These are phyloP conservation scores for Diplodia intermedia DNA, from an alignment of 2,329 filamentous ascomycete species.

Conservation along the genomic window DNA sequence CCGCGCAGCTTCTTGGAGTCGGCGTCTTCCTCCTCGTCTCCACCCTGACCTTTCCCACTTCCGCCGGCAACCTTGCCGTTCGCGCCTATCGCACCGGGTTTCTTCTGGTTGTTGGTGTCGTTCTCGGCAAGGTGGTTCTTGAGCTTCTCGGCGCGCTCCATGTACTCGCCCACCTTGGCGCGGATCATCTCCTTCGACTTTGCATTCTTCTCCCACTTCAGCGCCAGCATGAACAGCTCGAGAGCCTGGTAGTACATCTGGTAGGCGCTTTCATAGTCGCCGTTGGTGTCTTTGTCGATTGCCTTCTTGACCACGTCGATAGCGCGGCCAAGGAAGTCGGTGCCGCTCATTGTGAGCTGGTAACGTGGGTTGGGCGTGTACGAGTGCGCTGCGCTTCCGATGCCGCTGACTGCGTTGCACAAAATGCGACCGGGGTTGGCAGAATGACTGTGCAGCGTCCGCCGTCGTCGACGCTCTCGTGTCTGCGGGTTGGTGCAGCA, in stretches of 20 bases:
- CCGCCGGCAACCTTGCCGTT: slow-evolving; percentile 72
- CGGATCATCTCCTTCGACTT: slow-evolving; percentile 98
- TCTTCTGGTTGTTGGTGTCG: slow-evolving; percentile 71
- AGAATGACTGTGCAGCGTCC: not conserved
- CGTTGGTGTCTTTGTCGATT: slow-evolving; percentile 93
- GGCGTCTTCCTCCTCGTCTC: slow-evolving; percentile 77
- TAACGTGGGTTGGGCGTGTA: slow-evolving; percentile 29
- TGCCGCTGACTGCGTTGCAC: not conserved
- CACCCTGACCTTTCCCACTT: slow-evolving; percentile 66
- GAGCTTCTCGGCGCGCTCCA: slow-evolving; percentile 97
- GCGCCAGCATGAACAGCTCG: slow-evolving; percentile 96
- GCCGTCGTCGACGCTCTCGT: slow-evolving; percentile 7
- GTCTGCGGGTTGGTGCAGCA: slow-evolving; percentile 13
- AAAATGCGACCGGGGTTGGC: not conserved
- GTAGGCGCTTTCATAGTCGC: slow-evolving; percentile 97
- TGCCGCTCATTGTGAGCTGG: slow-evolving; percentile 78
- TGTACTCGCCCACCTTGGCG: slow-evolving; percentile 93
- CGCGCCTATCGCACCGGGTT: slow-evolving; percentile 73
- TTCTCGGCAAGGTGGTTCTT: slow-evolving; percentile 85
- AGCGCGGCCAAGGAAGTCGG: slow-evolving; percentile 94
- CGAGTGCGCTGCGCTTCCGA: slow-evolving; percentile 2
- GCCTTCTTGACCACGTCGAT: slow-evolving; percentile 98
- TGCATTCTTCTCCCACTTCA: slow-evolving; percentile 99
- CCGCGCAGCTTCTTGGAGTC: slow-evolving; percentile 95
- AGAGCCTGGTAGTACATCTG: slow-evolving; percentile 94